Base-by-base conservation (phyloP, 108 stramenopile species). In the Pseudonitzschia multiseries region DNA sequence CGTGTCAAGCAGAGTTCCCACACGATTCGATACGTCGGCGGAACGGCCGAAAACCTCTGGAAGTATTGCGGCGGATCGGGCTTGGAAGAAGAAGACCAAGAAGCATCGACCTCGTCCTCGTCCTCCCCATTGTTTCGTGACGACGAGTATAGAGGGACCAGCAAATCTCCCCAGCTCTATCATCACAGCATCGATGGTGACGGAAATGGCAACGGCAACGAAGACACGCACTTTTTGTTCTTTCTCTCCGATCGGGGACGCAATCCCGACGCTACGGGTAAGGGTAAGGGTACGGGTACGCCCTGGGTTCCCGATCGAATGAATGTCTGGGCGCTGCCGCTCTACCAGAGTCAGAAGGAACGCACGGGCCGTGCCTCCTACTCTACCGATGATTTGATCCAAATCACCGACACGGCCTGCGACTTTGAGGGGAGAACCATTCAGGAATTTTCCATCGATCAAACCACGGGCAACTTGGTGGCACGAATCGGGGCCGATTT, bases 401-500 rank as follows among this genome's bases (percentile, higher is more conserved):
- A 73, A 46, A 70, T 88, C 21, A 88, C 90, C 2, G 69, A 79
- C 40, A 75, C 86, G n/a, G 65, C 81, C 0, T 90, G 89, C 68
- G 68, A 85, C 24, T 85, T 83, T 68, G 76, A 85, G 54, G 90
- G 90, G 5, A 70, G 83, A 14, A 61, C 79, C 12, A 48, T 92
- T 0, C 78, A 61, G 43, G 88, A 89, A 65, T 92, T 86, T 69
- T 36, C 79, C 32, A 63, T 89, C 21, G 91, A 92, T 67, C 32
- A 73, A 20, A 42, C 71, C 0, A 72, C 78, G 22, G 77, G 74
- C 9, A 78, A 77, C 29, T 51, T 89, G 40, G 74, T 92, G 0
- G 53, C 88, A 2, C 71, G 88, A 1, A 78, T 87, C 60, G 91
- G 91, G 10, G 91, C 88, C 13, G 91, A 92, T 71, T 64, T 92